Conservation (phyloP, 2,329 filamentous ascomycete genomes). For the Lithohypha guttulata region DNA sequence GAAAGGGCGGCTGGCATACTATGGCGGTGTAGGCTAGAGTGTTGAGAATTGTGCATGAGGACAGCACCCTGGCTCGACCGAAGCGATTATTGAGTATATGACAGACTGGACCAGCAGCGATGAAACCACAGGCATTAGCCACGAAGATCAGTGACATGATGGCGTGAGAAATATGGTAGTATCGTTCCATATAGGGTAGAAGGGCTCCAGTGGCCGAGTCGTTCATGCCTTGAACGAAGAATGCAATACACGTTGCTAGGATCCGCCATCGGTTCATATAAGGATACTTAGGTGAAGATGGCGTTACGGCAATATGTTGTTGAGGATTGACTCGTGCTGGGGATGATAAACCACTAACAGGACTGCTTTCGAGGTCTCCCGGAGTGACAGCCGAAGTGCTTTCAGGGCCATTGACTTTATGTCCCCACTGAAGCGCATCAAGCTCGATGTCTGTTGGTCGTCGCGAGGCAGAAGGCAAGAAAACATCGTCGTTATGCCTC, state of each 20-base stretch:
- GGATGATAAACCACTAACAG: not conserved
- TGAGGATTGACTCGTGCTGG: not conserved
- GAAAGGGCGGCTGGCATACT: conserved; percentile 58
- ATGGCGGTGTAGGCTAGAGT: conserved; percentile 53
- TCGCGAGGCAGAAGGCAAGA: too few species aligned
- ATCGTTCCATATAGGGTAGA: conserved; percentile 68
- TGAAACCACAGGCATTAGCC: conserved; percentile 65
- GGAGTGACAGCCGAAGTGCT: too few species aligned
- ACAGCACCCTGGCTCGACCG: conserved; percentile 48
- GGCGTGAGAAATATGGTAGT: conserved; percentile 66
- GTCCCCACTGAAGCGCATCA: too few species aligned
- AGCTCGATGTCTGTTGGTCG: too few species aligned
- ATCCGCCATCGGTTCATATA: conserved; percentile 48
- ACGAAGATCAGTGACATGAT: conserved; percentile 75
- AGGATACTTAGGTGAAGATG: conserved; percentile 25
- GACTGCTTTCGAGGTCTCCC: not conserved
- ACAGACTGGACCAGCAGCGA: conserved; percentile 59
- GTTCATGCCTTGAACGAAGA: conserved; percentile 1
- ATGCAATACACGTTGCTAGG: conserved; percentile 36
- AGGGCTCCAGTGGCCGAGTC: conserved; percentile 51
- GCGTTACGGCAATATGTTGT: not conserved
- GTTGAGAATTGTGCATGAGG: conserved; percentile 52
- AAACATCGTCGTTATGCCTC: too few species aligned
- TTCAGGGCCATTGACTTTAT: too few species aligned
- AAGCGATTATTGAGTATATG: conserved; percentile 46